A percentile compares a stretch with the other conserved stretches of the same genome.
phyloP scores from a whole-genome alignment of 2,329 filamentous ascomycete genomes.

The Ramichloridium luteum region DNA sequence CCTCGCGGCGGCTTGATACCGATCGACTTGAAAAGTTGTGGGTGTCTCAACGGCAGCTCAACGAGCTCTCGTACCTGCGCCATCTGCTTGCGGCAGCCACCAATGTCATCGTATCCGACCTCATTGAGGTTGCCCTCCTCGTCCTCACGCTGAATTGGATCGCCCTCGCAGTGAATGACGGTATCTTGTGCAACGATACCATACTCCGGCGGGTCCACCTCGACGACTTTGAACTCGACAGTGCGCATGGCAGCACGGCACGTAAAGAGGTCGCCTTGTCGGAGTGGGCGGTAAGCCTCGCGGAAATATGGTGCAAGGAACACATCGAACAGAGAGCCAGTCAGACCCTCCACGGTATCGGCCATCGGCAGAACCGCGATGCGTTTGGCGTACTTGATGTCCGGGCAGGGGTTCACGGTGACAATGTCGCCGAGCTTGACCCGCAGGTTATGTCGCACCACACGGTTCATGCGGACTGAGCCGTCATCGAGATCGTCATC shows the following conservation, averaged over 20 bases:
- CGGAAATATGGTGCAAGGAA: slow-evolving; percentile 99
- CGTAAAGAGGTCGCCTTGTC: slow-evolving; percentile 96
- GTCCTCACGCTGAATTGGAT: slow-evolving; percentile 92
- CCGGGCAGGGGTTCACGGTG: slow-evolving; percentile 92
- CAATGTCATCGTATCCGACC: slow-evolving; percentile 98
- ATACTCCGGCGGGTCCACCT: slow-evolving; percentile 96
- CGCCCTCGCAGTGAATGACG: slow-evolving; percentile 96
- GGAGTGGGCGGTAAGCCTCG: slow-evolving; percentile 92
- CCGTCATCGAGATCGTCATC: slow-evolving; percentile 98
- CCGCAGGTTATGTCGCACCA: slow-evolving; percentile 93
- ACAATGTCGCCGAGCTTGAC: slow-evolving; percentile 98
- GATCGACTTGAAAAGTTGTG: slow-evolving; percentile 98
- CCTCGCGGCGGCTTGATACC: slow-evolving; percentile 98
- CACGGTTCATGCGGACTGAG: slow-evolving; percentile 93
- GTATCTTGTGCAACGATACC: slow-evolving; percentile 98
- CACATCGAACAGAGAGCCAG: slow-evolving; percentile 94
- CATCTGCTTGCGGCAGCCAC: slow-evolving; percentile 99
- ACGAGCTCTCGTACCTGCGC: slow-evolving; percentile 98
- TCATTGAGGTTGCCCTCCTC: slow-evolving; percentile 99
- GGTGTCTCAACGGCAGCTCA: slow-evolving; percentile 89
- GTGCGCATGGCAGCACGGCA: slow-evolving; percentile 96
- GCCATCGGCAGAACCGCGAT: slow-evolving; percentile 97
- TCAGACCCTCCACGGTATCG: slow-evolving; percentile 94
- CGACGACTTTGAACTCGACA: slow-evolving; percentile 98
- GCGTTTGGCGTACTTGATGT: slow-evolving; percentile 99